A percentile compares a stretch with the other conserved stretches of the same genome.
These are phyloP conservation scores for Amanita fuliginea DNA, from an alignment of 768 basidiomycete species.

Conservation along the genomic window DNA sequence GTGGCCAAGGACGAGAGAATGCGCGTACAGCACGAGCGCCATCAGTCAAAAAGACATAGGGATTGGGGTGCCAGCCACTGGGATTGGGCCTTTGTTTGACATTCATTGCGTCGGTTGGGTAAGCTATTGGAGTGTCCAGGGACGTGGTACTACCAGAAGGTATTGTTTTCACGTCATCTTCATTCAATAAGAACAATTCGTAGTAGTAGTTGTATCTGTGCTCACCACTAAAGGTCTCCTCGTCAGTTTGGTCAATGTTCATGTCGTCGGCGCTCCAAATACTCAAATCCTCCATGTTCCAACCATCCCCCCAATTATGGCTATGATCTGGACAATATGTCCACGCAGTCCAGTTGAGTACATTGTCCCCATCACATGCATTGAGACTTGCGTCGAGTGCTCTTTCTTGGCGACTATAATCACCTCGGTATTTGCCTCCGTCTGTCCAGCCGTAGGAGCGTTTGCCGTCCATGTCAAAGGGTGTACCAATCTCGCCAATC, in stretches of 20 bases:
- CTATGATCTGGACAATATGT: conserved; percentile 75
- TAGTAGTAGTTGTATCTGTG: not conserved
- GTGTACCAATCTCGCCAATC: conserved; percentile 93
- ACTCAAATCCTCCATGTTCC: conserved; percentile 95
- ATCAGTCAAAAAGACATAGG: conserved; percentile 68
- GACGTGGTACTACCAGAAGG: not conserved
- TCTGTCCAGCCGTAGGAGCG: conserved; percentile 73
- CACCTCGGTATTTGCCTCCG: conserved; percentile 55
- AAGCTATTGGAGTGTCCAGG: not conserved
- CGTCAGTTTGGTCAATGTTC: conserved; percentile 14
- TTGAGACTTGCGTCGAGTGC: conserved; percentile 83
- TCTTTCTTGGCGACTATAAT: conserved; percentile 67
- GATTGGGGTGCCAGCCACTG: conserved; percentile 31
- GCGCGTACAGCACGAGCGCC: conserved; percentile 80
- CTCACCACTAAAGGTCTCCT: conserved; percentile 7
- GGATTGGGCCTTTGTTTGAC: conserved; percentile 4
- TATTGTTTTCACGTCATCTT: not conserved
- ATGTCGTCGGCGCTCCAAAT: conserved; percentile 77
- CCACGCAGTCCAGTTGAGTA: conserved; percentile 78
- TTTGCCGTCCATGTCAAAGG: conserved; percentile 89
- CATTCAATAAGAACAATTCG: not conserved
- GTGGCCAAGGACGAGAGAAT: conserved; percentile 78
- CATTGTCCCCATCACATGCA: conserved; percentile 66
- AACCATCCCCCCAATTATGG: conserved; percentile 90
- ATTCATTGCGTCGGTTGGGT: not conserved